These are phyloP conservation scores for Lachnellula arida DNA, from an alignment of 2,329 filamentous ascomycete species.

Conservation along the genomic window DNA sequence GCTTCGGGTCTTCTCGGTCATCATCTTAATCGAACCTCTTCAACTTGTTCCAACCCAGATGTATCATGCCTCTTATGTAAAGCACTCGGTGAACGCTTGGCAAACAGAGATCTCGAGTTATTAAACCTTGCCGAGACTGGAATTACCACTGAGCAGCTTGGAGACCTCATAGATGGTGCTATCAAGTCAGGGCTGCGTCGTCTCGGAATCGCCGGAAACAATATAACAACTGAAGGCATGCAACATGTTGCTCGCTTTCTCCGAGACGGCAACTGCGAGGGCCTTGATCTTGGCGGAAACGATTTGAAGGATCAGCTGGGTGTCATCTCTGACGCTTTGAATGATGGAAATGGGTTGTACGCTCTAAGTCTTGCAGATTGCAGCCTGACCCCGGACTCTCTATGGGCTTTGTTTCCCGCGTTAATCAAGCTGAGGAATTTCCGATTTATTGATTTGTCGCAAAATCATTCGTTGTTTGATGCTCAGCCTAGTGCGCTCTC, in stretches of 20 bases:
- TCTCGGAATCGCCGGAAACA: slow-evolving; percentile 78
- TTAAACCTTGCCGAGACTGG: slow-evolving; percentile 78
- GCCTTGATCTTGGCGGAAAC: slow-evolving; percentile 85
- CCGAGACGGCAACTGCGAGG: slow-evolving; percentile 72
- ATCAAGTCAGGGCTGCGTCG: slow-evolving; percentile 71
- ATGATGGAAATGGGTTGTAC: slow-evolving; percentile 58
- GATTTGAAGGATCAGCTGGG: slow-evolving; percentile 56
- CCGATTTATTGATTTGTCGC: slow-evolving; percentile 86
- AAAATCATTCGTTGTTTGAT: slow-evolving; percentile 78
- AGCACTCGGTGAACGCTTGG: slow-evolving; percentile 71
- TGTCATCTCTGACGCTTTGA: slow-evolving; percentile 47
- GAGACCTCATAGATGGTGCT: slow-evolving; percentile 75
- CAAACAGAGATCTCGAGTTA: slow-evolving; percentile 72
- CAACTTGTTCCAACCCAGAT: slow-evolving; percentile 27
- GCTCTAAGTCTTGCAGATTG: slow-evolving; percentile 84
- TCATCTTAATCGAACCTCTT: slow-evolving; percentile 20
- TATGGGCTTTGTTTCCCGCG: slow-evolving; percentile 71
- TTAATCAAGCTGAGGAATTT: slow-evolving; percentile 67
- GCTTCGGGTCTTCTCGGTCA: slow-evolving; percentile 5
- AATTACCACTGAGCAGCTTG: slow-evolving; percentile 65
- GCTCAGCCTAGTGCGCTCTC: slow-evolving; percentile 67
- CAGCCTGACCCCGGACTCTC: slow-evolving; percentile 66
- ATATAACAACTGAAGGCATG: slow-evolving; percentile 68
- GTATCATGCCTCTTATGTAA: slow-evolving; percentile 65
- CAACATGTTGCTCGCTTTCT: slow-evolving; percentile 74